Base-by-base conservation (phyloP, 139 green algal genomes). In the Chlorella sorokiniana region DNA sequence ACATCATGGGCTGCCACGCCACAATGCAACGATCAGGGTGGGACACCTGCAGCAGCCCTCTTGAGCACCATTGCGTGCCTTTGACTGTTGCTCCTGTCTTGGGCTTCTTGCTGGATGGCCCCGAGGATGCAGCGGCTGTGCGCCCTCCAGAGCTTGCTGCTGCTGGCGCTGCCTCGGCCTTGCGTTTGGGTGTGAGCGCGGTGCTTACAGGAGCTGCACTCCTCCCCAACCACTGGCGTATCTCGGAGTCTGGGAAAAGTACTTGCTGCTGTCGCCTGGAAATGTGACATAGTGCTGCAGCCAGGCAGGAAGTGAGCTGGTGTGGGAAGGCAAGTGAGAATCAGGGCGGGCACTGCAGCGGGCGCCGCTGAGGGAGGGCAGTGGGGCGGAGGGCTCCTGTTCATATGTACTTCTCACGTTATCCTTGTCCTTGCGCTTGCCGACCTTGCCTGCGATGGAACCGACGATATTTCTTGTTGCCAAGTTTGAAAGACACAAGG, bases 261-360 rank as follows among this genome's bases (percentile, higher is more conserved):
- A 78, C 51, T 64, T 56, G 65, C 22, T 51, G 22, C 7, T 4
- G 35, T 72, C 37, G 35, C 37, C 65, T 4, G 51, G 71, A 33
- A 78, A 78, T 4, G 71, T 68, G 16, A 78, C 71, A 51, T 68
- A 78, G 35, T 78, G 71, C 71, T 78, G 71, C 51, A 65, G 6
- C 6, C 56, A 65, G 56, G 18, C 29, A 22, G 4, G 71, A 48
- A 33, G 38, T 2, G 3, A 18, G 65, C 35, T 7, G 37, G 65
- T 23, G 8, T 20, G 37, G 2, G 65, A 37, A 8, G 37, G 65
- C 20, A 10, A 38, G 65, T 14, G 0, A 29, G 1, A 40, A 18
- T 23, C 33, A 59, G 2, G 25, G 2, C 23, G 22, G 41, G 3
- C 25, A 18, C 67, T 9, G 67, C 67, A 25, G 67, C 4, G 6